phyloP scores from a whole-genome alignment of 441 rosid genomes.

The Croton laevigatus region DNA sequence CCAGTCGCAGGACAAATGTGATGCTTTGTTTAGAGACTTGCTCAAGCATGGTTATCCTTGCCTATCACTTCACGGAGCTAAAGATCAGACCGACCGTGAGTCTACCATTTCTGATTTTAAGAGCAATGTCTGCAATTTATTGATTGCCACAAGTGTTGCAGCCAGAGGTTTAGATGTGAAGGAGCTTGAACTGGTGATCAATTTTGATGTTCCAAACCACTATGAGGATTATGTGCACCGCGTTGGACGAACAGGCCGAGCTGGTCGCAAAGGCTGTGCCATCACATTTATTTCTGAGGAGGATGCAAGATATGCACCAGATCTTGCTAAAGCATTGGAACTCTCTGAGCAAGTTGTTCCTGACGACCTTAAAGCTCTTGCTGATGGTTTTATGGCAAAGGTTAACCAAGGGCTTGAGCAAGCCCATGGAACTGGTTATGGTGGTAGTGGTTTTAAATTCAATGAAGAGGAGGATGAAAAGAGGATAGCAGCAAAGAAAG shows the following conservation, averaged over 20 bases:
- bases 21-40: slow-evolving; percentile 72
- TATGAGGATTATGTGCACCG: slow-evolving; percentile 96
- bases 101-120: slow-evolving; percentile 86
- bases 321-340: slow-evolving; percentile 86
- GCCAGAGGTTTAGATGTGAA: slow-evolving; percentile 97
- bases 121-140: slow-evolving; percentile 79
- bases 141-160: slow-evolving; percentile 61
- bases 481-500: slow-evolving; percentile 92
- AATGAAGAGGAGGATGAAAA: slow-evolving; percentile 96
- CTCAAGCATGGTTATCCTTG: slow-evolving; percentile 84
- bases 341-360: slow-evolving; percentile 95
- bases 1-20: slow-evolving; percentile 87
- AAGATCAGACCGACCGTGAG: slow-evolving; percentile 94
- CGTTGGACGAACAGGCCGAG: slow-evolving; percentile 94
- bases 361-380: slow-evolving; percentile 73
- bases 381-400: slow-evolving; percentile 83
- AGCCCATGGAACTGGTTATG: slow-evolving; percentile 94
- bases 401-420: slow-evolving; percentile 93
- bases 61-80: slow-evolving; percentile 90
- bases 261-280: slow-evolving; percentile 91
- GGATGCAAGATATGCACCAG: slow-evolving; percentile 91
- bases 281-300: slow-evolving; percentile 87
- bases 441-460: slow-evolving; percentile 96
- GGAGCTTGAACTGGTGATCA: slow-evolving; percentile 89
- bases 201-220: slow-evolving; percentile 78